Percentiles rank a stretch among this genome's conserved stretches.
Conservation (phyloP, 176 grass and related monocot genomes). For the Rhynchospora breviuscula region DNA sequence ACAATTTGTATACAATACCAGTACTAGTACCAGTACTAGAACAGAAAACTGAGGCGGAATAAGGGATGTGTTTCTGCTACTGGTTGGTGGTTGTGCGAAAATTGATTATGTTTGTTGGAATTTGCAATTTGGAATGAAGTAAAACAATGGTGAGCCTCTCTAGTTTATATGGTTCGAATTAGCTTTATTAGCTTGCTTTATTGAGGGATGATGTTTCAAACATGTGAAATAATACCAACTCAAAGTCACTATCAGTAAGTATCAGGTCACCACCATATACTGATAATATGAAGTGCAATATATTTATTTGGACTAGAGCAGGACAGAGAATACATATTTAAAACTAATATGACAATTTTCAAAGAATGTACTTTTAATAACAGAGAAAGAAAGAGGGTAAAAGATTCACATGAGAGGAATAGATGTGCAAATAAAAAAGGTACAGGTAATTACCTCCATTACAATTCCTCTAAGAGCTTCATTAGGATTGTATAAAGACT, state of each 20-base stretch:
- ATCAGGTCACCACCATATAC: neutral
- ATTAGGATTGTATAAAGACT: slow-evolving; percentile 62
- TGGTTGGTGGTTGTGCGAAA: no score
- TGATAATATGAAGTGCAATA: neutral
- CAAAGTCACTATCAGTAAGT: neutral
- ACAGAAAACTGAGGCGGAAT: no score
- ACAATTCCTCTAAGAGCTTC: slow-evolving; percentile 78
- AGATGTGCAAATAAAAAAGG: neutral
- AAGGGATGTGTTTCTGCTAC: no score
- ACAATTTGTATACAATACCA: no score
- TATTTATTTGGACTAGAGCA: neutral
- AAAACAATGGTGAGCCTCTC: no score
- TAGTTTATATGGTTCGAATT: no score
- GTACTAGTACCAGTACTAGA: no score
- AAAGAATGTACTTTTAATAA: neutral
- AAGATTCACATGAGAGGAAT: neutral
- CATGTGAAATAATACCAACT: neutral
- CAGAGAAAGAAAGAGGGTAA: neutral
- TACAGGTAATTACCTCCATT: slow-evolving; percentile 63
- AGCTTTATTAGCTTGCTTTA: no score
- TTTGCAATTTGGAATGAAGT: no score
- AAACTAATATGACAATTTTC: neutral
- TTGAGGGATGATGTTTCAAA: neutral
- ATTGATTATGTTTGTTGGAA: no score
- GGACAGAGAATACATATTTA: neutral